phyloP scores from a whole-genome alignment of 1,284 basidiomycete genomes.

The Fomitopsis palustris region DNA sequence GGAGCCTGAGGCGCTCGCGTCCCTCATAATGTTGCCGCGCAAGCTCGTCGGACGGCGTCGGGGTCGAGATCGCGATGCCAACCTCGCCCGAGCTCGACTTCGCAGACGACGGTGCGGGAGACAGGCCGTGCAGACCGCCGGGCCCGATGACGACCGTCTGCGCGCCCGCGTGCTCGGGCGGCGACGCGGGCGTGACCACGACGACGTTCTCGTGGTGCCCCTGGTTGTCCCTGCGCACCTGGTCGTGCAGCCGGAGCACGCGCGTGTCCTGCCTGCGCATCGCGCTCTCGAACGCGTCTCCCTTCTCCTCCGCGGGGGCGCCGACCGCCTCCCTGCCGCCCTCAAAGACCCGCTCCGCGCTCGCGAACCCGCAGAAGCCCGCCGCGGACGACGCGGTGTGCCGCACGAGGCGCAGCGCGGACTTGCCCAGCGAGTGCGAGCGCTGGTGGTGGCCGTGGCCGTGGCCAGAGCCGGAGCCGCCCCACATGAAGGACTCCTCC shows the following conservation, averaged over 20 bases:
- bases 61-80: slow-evolving; percentile 67
- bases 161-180: background rate
- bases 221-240: slow-evolving; percentile 15
- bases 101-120: slow-evolving; percentile 31
- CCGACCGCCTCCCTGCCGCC: slow-evolving; percentile 14
- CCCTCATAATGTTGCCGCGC: slow-evolving; percentile 20
- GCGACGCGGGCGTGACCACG: slow-evolving; percentile 18
- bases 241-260: slow-evolving; percentile 34
- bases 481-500: slow-evolving; percentile 24
- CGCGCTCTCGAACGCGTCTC: slow-evolving; percentile 35
- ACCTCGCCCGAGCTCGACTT: slow-evolving; percentile 34
- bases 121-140: slow-evolving; percentile 14
- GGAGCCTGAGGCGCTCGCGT: slow-evolving; percentile 35
- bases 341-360: slow-evolving; percentile 12
- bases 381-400: slow-evolving; percentile 35
- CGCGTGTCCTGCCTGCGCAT: slow-evolving; percentile 40
- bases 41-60: slow-evolving; percentile 39
- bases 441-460: slow-evolving; percentile 40
- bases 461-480: slow-evolving; percentile 3
- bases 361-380: slow-evolving; percentile 27
- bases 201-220: slow-evolving; percentile 15
- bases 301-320: slow-evolving; percentile 31
- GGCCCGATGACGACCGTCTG: slow-evolving; percentile 5
- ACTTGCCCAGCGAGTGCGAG: slow-evolving; percentile 57
- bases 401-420: slow-evolving; percentile 41